Conservation (phyloP, 75 land plant genomes). For the Adiantum capillusveneris region DNA sequence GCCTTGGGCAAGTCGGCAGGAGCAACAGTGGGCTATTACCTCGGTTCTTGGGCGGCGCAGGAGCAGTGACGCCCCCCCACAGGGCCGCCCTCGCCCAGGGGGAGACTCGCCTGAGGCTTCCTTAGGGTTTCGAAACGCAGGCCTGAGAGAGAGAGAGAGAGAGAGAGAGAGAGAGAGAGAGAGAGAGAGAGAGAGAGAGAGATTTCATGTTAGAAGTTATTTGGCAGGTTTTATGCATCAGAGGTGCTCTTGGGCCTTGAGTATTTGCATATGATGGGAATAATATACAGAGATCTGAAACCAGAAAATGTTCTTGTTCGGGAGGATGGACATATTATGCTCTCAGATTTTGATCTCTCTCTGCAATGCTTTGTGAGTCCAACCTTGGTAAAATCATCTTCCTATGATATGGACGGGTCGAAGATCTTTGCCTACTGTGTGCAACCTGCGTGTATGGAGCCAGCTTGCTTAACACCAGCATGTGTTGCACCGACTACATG, state of each 20-base stretch:
- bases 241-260: slow-evolving; percentile 65
- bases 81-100: too few species aligned
- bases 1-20: too few species aligned
- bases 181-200: too few species aligned
- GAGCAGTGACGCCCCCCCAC: too few species aligned
- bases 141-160: too few species aligned
- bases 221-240: slow-evolving; percentile 66
- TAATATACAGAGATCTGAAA: slow-evolving; percentile 79
- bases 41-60: too few species aligned
- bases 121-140: too few species aligned
- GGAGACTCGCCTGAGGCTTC: too few species aligned
- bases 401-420: slow-evolving; percentile 1
- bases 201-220: too few species aligned
- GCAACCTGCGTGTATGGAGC: slow-evolving; percentile 14
- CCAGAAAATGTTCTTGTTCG: slow-evolving; percentile 86
- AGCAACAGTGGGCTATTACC: too few species aligned
- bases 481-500: slow-evolving; percentile 51
- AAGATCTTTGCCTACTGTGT: slow-evolving; percentile 22
- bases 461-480: slow-evolving; percentile 43
- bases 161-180: too few species aligned
- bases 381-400: slow-evolving; percentile 43
- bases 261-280: slow-evolving; percentile 82
- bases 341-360: slow-evolving; percentile 83
- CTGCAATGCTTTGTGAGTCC: slow-evolving; percentile 70
- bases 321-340: slow-evolving; percentile 93